These are phyloP conservation scores for Barnettozyma californica DNA, from an alignment of 805 yeast species.

Conservation along the genomic window DNA sequence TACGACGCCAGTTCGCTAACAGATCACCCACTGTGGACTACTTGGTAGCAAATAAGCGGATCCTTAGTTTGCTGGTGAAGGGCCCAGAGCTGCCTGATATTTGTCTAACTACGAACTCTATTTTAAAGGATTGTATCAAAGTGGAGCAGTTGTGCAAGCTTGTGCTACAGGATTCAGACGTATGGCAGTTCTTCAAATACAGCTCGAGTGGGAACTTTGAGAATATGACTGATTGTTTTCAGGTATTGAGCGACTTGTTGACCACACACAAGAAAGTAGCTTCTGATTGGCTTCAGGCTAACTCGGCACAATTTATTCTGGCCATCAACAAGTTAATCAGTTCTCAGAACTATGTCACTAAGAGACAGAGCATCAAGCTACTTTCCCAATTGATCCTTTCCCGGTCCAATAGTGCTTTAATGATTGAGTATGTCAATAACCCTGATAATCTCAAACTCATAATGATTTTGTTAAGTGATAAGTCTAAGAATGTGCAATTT, in stretches of 20 bases:
- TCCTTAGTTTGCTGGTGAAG: constrained; percentile 54
- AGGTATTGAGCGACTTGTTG: constrained; percentile 65
- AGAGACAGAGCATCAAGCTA: constrained; percentile 81
- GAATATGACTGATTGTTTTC: constrained; percentile 84
- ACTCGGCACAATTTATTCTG: constrained; percentile 53
- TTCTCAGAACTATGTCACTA: constrained; percentile 83
- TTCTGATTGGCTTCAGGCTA: constrained; percentile 56
- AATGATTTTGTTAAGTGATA: constrained; percentile 83
- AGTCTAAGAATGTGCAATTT: constrained; percentile 79
- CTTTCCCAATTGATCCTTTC: constrained; percentile 67
- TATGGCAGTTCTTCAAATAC: constrained; percentile 83
- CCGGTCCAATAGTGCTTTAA: constrained; percentile 63
- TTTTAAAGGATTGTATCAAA: constrained; percentile 80
- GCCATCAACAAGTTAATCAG: constrained; percentile 66
- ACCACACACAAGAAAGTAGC: constrained; percentile 65
- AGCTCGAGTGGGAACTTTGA: constrained; percentile 78
- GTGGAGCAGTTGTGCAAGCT: constrained; percentile 63
- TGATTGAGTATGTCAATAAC: constrained; percentile 73
- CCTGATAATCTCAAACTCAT: constrained; percentile 79
- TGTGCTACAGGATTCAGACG: constrained; percentile 50
- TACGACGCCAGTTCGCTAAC: constrained; percentile 71
- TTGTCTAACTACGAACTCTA: constrained; percentile 69
- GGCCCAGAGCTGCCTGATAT: constrained; percentile 73
- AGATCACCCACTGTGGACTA: constrained; percentile 87
- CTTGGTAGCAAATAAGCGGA: constrained; percentile 48